These are phyloP conservation scores for Metschnikowia arizonensis DNA, from an alignment of 805 yeast species.

Conservation along the genomic window DNA sequence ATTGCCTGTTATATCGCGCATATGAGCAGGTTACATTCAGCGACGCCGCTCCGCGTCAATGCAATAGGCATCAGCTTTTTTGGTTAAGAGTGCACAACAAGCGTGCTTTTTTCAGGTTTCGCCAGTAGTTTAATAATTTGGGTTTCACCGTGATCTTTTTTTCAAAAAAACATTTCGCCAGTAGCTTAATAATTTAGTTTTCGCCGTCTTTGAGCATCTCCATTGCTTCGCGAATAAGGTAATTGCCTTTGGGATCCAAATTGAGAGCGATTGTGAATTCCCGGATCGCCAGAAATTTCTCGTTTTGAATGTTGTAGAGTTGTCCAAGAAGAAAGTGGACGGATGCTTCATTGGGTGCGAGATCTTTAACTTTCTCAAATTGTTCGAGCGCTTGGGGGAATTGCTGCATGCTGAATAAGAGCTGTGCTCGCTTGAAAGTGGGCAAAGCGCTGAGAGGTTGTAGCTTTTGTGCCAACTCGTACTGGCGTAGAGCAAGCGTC, in stretches of 20 bases:
- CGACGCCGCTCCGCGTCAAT: background rate
- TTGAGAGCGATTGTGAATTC: slow-evolving; percentile 87
- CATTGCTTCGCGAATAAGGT: slow-evolving; percentile 78
- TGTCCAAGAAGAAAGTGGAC: slow-evolving; percentile 89
- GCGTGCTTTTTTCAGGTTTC: too few relatives aligned
- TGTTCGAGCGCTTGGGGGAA: slow-evolving; percentile 69
- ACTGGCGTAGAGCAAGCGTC: slow-evolving; percentile 73
- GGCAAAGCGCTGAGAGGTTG: slow-evolving; percentile 87
- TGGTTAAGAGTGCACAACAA: too few relatives aligned
- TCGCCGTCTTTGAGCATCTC: slow-evolving; percentile 41
- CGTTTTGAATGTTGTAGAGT: slow-evolving; percentile 69
- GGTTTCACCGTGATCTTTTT: too few relatives aligned
- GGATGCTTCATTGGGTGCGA: slow-evolving; percentile 93
- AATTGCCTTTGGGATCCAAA: slow-evolving; percentile 89
- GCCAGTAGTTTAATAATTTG: too few relatives aligned
- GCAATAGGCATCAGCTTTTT: background rate
- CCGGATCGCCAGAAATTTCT: slow-evolving; percentile 72
- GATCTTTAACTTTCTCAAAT: slow-evolving; percentile 64
- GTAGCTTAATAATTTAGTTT: background rate
- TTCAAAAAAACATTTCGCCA: background rate
- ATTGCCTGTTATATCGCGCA: background rate
- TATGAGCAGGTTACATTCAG: background rate
- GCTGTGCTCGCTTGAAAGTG: slow-evolving; percentile 81
- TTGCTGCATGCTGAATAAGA: slow-evolving; percentile 65
- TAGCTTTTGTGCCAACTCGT: slow-evolving; percentile 73